Evolutionary conservation across 768 basidiomycete species (phyloP), one percentile per base, ranked within the genome.

Genomic region (Amanita pallidorosea): DNA sequence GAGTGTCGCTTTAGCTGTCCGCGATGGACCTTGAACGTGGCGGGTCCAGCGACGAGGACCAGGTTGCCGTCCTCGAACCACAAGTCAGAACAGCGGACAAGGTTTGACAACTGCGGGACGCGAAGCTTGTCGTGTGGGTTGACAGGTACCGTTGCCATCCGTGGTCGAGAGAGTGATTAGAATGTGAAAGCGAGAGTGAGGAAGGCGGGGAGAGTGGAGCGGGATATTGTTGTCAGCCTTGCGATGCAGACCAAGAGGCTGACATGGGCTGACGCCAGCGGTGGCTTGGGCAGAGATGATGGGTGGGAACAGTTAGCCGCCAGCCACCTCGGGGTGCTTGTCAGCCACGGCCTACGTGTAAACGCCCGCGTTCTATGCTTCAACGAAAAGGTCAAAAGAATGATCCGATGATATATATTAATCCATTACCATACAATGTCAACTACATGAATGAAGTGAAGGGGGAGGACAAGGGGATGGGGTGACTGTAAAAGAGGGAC

Each of bases 21-120:
- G 5, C 77, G 75, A 58, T 88, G 85, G 4, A 88, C 83, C 55
- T 81, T 86, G 72, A 87, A 88, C 0, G 75, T 79, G 11, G 74
- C 74, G 17, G 64, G 62, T 0, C 72, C 75, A 1, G 79, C 73
- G 47, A 85, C 63, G 47, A 88, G 71, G 47, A 86, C 66, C 38
- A 85, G 67, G 58, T 85, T 88, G 9, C 85, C 85, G 57, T 88
- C 85, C 0, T 65, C 55, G 60, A 88, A 88, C 83, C 83, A 88
- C 59, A 87, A 76, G 55, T 84, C 81, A 1, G 82, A 77, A 22
- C 33, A 33, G 12, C 70, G 68, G 45, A 71, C 53, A 40, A 73
- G 63, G 44, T 62, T 63, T 44, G 54, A 49, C 46, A 52, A 54
- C 5, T 4, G 41, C 1, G 33, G 11, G 33, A 13, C 11, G 20